Evolutionary conservation across 2,329 filamentous ascomycete genomes (phyloP), one percentile per base, ranked within the genome.

Genomic region (Exophiala xenobiotica): DNA sequence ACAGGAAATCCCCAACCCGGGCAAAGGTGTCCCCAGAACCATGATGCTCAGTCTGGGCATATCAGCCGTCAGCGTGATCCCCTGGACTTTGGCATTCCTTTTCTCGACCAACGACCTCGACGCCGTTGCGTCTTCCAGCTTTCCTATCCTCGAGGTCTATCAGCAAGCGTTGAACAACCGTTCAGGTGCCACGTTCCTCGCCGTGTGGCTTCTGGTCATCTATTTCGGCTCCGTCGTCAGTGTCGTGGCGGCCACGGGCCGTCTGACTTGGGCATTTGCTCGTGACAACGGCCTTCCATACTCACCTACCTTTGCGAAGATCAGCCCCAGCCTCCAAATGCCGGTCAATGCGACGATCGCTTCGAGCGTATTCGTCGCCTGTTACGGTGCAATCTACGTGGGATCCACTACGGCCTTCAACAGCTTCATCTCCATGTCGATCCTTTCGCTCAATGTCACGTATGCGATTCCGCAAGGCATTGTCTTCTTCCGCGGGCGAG

Each of bases 241-340:
- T 3, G 70, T 67, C 49, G 74, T 79, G 47, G 77, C 75, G 4
- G 78, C 74, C 71, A 72, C 78, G 57, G 74, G 73, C 22, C 68
- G 77, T 1, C 66, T 79, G 4, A 74, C 72, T 52, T 79, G 76
- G 76, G 75, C 74, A 1, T 79, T 79, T 59, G 75, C 77, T 7
- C 67, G 77, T 3, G 77, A 79, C 57, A 61, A 68, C 7, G 77
- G 76, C 2, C 52, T 79, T 1, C 76, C 76, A 1, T 70, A 64
- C 14, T 68, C 71, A 12, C 35, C 53, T 22, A 72, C 68, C 55
- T 64, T 78, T 9, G 56, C 53, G 70, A 70, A 59, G 2, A 61
- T 63, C 2, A 51, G 68, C 47, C 56, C 55, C 4, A 65, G 60
- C 4, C 61, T 63, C 29, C 60, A 63, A 33, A 66, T 70, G 33